phyloP scores from a whole-genome alignment of 768 basidiomycete species.

The Paxillus ammoniavirescens region DNA sequence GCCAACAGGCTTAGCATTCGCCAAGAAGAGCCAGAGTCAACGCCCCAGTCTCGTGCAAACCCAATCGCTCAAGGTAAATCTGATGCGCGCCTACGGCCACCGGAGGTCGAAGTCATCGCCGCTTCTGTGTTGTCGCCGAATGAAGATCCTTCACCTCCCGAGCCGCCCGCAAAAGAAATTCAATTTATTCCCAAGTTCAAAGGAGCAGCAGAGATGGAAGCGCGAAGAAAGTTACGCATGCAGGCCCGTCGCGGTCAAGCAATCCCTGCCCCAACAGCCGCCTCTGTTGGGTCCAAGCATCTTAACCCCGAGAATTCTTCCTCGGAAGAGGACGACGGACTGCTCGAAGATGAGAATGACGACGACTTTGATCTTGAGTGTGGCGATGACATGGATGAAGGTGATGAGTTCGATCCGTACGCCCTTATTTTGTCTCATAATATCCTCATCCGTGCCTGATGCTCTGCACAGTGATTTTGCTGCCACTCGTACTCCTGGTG shows the following conservation, averaged over 20 bases:
- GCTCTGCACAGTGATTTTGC: constrained; percentile 59
- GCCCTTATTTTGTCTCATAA: constrained; percentile 25
- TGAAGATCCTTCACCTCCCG: constrained; percentile 16
- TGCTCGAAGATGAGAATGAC: constrained; percentile 45
- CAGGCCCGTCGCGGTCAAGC: constrained; percentile 52
- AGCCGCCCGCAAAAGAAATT: constrained; percentile 47
- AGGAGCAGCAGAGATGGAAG: constrained; percentile 86
- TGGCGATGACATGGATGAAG: constrained; percentile 56
- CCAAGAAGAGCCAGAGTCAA: constrained; percentile 9
- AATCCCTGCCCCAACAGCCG: constrained; percentile 22
- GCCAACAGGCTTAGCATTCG: constrained; percentile 2
- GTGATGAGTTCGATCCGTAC: constrained; percentile 80
- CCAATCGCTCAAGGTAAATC: constrained; percentile 7
- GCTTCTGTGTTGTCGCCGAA: constrained; percentile 1
- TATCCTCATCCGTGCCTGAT: background rate
- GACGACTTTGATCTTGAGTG: constrained; percentile 51
- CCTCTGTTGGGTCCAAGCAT: constrained; percentile 31
- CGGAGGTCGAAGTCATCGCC: constrained; percentile 6
- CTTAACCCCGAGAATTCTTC: constrained; percentile 50
- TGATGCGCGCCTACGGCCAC: constrained; percentile 5
- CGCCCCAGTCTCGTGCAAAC: constrained; percentile 13
- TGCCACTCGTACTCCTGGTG: constrained; percentile 48
- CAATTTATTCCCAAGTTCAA: constrained; percentile 79
- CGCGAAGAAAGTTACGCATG: constrained; percentile 62
- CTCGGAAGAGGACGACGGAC: constrained; percentile 50